Evolutionary conservation across 768 basidiomycete genomes (phyloP), one percentile per base, ranked within the genome.

Genomic region (Cantharellus anzutake): DNA sequence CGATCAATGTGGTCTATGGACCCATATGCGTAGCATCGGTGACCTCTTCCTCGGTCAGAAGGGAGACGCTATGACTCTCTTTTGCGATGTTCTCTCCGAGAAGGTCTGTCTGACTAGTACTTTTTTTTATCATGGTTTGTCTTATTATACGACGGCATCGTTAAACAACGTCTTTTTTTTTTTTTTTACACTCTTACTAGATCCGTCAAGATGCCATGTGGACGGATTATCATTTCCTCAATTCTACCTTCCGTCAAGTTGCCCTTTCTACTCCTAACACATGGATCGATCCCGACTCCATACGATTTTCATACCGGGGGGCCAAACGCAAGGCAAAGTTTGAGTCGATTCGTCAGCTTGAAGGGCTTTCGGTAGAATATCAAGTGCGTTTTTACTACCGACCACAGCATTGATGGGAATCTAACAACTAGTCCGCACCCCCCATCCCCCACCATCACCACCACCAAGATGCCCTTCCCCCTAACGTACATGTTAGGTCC

Each of bases 171-270:
- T 59, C 48, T 41, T 7, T 16, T 4, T 5, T 42, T 42, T 29
- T 41, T 35, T 41, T 7, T 7, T 60, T 4, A 41, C 55, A 20
- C 51, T 53, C 5, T 3, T 7, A 35, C 51, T 59, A 89, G 86
- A 87, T 89, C 79, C 84, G 90, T 63, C 72, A 72, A n/a, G 73
- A 76, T 53, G 80, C 83, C 65, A 57, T 65, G 2, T 91, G 87
- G 87, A 75, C 70, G 52, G 88, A 90, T 66, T 87, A 86, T 67
- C 88, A 91, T 70, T 86, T 85, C 69, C 68, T 90, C 59, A 90
- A 90, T 65, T 82, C 79, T 38, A 80, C 82, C 5, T 87, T 91
- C 67, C 73, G 73, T 20, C 84, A 88, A 56, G 75, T 83, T 38
- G 73, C 82, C 42, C 75, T 65, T 16, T 69, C 65, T n/a, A 71